Conservation (phyloP, 352 stramenopile genomes). For the Phytophthora boehmeriae region DNA sequence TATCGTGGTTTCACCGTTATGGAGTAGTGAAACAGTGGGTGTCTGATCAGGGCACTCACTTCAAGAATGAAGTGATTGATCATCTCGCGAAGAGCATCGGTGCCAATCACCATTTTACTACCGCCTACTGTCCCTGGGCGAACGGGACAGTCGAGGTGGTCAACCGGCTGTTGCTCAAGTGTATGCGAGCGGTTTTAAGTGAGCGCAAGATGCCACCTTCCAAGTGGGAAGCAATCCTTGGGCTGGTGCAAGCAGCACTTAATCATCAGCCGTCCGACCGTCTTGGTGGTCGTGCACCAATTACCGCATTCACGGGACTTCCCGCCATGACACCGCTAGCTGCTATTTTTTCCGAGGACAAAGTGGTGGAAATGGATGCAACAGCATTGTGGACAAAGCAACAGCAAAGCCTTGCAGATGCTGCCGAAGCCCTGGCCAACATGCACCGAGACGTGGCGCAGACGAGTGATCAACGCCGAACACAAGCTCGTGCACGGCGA, state of each 20-base stretch:
- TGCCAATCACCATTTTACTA: conserved; percentile 1
- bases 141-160: conserved; percentile 8
- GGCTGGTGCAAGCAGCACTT: not conserved
- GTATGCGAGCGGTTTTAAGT: not conserved
- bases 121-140: not conserved
- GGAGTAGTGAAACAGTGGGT: conserved; percentile 1
- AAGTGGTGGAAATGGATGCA: not conserved
- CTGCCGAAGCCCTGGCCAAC: not conserved
- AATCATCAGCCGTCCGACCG: not conserved
- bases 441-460: conserved; percentile 1
- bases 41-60: not conserved
- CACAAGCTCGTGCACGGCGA: not conserved
- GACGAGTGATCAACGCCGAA: not conserved
- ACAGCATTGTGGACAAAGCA: not conserved
- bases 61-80: conserved; percentile 3
- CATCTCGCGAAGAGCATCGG: not conserved
- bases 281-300: not conserved
- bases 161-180: not conserved
- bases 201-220: not conserved
- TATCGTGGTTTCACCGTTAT: not conserved
- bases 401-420: not conserved
- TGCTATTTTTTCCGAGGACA: not conserved
- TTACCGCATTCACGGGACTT: not conserved
- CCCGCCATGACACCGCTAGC: not conserved
- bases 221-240: not conserved